Evolutionary conservation across 75 land plant species (phyloP).

Genomic region (Pinus tabuliformis): DNA sequence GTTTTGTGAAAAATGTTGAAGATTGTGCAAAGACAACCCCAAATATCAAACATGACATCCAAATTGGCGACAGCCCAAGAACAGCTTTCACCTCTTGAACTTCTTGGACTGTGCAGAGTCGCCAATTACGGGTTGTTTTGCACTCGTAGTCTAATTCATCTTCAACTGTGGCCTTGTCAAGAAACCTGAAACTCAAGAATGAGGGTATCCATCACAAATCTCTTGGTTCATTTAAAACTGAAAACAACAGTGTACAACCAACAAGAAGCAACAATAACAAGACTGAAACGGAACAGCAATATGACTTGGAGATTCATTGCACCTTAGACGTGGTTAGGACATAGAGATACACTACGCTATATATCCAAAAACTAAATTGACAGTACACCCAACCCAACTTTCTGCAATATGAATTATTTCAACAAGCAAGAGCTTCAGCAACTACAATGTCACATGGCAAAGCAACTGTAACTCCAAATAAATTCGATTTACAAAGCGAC

Average conservation of each 20-base stretch:
- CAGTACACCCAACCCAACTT: too few species aligned
- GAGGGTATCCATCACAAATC: not conserved
- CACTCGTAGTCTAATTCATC: not conserved
- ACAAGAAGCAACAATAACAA: not conserved
- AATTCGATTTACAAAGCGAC: not conserved
- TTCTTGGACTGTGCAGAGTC: conserved; percentile 17
- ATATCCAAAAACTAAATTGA: not conserved
- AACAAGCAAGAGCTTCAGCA: too few species aligned
- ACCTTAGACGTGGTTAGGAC: too few species aligned
- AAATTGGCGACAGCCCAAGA: conserved; percentile 62
- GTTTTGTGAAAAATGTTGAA: conserved; percentile 80
- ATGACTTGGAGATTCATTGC: not conserved
- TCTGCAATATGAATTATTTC: too few species aligned
- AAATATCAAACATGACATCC: conserved; percentile 70
- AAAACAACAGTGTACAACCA: not conserved
- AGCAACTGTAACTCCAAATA: too few species aligned
- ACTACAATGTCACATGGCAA: too few species aligned
- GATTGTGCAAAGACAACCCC: conserved; percentile 83
- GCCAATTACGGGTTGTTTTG: conserved; percentile 10
- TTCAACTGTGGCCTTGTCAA: conserved; percentile 41
- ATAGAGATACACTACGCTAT: not conserved
- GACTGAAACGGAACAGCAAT: not conserved
- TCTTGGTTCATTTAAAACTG: not conserved
- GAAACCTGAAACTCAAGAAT: conserved; percentile 18
- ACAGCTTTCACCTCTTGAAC: conserved; percentile 47